Percentiles rank a stretch among this genome's conserved stretches.
Conservation (phyloP, 225 moss, liverwort and hornwort genomes). For the Pleurozium schreberi region DNA sequence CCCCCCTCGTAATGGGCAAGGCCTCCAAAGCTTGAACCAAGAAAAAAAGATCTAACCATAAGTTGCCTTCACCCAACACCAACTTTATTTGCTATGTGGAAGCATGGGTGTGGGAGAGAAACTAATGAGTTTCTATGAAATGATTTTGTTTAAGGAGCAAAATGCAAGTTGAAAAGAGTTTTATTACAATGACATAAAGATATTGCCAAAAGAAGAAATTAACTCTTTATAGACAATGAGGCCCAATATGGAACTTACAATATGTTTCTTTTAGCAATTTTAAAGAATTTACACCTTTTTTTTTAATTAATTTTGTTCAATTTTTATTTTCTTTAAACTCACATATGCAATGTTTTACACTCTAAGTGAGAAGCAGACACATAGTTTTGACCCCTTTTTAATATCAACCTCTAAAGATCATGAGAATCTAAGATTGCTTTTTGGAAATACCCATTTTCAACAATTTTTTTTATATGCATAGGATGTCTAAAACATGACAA, state of each 20-base stretch:
- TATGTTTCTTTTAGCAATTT: too few species aligned
- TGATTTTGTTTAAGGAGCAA: too few species aligned
- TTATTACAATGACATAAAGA: neutral
- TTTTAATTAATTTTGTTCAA: too few species aligned
- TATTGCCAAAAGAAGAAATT: neutral
- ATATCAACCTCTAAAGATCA: neutral
- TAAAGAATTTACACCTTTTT: too few species aligned
- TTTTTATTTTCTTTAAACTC: too few species aligned
- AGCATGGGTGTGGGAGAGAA: too few species aligned
- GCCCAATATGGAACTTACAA: too few species aligned
- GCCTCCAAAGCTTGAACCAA: neutral
- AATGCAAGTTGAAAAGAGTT: neutral
- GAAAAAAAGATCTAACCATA: too few species aligned
- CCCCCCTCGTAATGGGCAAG: neutral
- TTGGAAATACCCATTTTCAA: neutral
- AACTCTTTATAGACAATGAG: neutral
- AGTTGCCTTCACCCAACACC: too few species aligned
- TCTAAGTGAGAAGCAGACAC: neutral
- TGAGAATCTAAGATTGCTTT: neutral
- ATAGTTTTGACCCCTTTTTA: neutral
- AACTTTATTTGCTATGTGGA: too few species aligned
- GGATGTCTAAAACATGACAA: neutral
- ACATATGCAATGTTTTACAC: neutral
- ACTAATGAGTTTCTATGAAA: too few species aligned
- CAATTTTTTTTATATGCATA: neutral